Percentiles rank a stretch among this genome's conserved stretches.
Evolutionary conservation across 2,329 filamentous ascomycete genomes (phyloP).

Genomic region (Pseudogymnoascus sp.): DNA sequence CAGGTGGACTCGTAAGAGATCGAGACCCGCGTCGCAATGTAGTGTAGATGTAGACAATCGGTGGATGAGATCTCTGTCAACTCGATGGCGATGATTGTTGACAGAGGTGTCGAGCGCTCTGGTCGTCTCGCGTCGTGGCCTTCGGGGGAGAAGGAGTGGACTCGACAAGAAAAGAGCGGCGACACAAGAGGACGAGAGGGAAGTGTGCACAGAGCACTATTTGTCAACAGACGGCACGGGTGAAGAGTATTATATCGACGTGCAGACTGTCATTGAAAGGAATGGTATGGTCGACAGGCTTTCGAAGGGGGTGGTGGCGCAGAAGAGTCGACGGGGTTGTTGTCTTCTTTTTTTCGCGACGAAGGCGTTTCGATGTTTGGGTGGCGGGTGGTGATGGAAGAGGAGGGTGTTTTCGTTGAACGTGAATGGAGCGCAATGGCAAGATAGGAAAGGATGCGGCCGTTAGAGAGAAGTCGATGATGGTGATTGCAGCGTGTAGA

Average conservation of each 20-base stretch:
- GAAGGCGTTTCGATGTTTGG: slow-evolving; percentile 1
- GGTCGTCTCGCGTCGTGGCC: slow-evolving; percentile 14
- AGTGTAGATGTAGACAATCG: background rate
- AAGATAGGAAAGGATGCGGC: slow-evolving; percentile 12
- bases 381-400: background rate
- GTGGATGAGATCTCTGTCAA: background rate
- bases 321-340: background rate
- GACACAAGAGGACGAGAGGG: slow-evolving; percentile 10
- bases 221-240: background rate
- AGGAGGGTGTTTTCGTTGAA: background rate
- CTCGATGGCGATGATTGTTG: background rate
- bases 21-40: slow-evolving; percentile 1
- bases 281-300: slow-evolving; percentile 8
- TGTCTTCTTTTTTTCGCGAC: slow-evolving; percentile 5
- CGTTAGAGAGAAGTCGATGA: slow-evolving; percentile 12
- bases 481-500: background rate
- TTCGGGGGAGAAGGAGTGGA: slow-evolving; percentile 11
- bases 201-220: background rate
- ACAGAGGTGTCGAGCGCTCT: slow-evolving; percentile 18
- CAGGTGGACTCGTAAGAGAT: slow-evolving; percentile 15
- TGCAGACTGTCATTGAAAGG: background rate
- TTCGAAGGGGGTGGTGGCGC: background rate
- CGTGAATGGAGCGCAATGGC: background rate
- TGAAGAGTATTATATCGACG: background rate
- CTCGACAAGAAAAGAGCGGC: slow-evolving; percentile 13